Conservation (phyloP, 768 basidiomycete species). For the Hirschioporus abietinus region DNA sequence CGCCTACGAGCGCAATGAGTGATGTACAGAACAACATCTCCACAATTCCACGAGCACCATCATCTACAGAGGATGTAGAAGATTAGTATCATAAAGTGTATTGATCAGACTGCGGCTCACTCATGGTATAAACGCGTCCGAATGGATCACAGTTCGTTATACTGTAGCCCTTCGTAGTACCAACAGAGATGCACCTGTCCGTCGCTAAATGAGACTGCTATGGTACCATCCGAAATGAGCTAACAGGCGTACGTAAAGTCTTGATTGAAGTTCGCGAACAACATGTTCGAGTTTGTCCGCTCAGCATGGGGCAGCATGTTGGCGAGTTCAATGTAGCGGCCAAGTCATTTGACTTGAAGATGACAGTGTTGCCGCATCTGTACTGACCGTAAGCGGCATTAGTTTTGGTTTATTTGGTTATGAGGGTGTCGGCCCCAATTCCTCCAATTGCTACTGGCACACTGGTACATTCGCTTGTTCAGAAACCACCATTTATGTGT, state of each 20-base stretch:
- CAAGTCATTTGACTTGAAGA: neutral
- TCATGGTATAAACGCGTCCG: conserved; percentile 91
- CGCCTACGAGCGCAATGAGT: conserved; percentile 93
- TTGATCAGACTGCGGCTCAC: conserved; percentile 45
- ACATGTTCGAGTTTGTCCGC: conserved; percentile 29
- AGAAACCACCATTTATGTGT: too few species aligned
- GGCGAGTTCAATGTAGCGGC: neutral
- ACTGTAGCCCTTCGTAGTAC: conserved; percentile 91
- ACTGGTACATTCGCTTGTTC: too few species aligned
- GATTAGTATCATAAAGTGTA: conserved; percentile 1
- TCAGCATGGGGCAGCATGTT: conserved; percentile 13
- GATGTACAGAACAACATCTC: conserved; percentile 99
- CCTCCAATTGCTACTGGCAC: too few species aligned
- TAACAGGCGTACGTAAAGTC: conserved; percentile 73
- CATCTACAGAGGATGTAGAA: conserved; percentile 43
- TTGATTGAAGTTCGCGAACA: conserved; percentile 96
- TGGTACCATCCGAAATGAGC: conserved; percentile 6
- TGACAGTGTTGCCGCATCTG: neutral
- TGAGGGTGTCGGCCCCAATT: neutral
- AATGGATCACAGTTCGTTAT: conserved; percentile 99
- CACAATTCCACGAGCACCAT: conserved; percentile 92
- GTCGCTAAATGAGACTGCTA: conserved; percentile 18
- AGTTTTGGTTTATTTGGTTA: neutral
- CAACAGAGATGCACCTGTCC: conserved; percentile 80
- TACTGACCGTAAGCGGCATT: neutral